Base-by-base conservation (phyloP, 2,329 filamentous ascomycete genomes). In the Falciphora oryzae region DNA sequence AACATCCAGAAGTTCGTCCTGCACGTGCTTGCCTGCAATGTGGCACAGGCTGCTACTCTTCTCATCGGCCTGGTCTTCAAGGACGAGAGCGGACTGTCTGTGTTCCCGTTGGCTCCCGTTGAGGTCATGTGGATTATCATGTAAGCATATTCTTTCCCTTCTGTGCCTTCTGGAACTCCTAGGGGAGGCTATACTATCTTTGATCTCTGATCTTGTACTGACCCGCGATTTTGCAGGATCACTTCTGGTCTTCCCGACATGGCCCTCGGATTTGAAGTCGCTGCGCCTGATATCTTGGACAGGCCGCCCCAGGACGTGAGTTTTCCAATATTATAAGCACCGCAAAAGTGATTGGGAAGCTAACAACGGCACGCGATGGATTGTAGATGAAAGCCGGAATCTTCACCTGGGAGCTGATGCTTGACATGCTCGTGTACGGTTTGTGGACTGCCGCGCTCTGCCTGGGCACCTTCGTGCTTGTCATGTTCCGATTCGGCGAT, bases 61-160 rank as follows among this genome's bases (percentile, higher is more conserved):
- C 81, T 89, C 7, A 82, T 89, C 63, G 87, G 87, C 65, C 79
- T 89, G 4, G 83, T 79, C 0, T 89, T 89, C 77, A 89, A 89
- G 73, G 87, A 89, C 70, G 67, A 73, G 7, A 77, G 77, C 44
- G 76, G 79, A 6, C 77, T 87, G 44, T 89, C 86, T 0, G 87
- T 89, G 10, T 89, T 89, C 71, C 87, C 86, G 0, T 80, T 89
- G 11, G 79, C 85, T 0, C 87, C 87, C 0, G 84, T 89, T n/a
- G 84, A 89, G 67, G 88, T 89, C 66, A 78, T 90, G 57, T 90
- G 87, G 87, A 85, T 90, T 67, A 89, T 89, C 71, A 89, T 90
- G 86, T 53, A 18, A 53, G 44, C 18, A 11, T 25, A 8, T 18
- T n/a, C 44, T 25, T 53, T 1, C 3, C 10, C 44, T n/a, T 10